These are phyloP conservation scores for Calcarisporium arbuscula DNA, from an alignment of 2,329 filamentous ascomycete genomes.

Conservation along the genomic window DNA sequence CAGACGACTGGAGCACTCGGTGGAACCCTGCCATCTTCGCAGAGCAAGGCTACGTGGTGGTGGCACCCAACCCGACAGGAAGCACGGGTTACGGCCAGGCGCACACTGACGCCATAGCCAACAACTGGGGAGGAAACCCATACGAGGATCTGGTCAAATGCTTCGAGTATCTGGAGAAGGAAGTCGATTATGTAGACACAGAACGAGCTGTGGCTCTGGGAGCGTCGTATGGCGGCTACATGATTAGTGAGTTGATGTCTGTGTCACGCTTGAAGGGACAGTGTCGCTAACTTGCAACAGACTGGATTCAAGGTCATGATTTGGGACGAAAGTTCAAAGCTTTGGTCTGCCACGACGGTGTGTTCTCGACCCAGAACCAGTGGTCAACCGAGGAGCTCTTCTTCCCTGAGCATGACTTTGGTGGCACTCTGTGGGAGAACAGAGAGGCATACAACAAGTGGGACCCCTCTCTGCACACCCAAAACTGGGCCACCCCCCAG, in stretches of 20 bases:
- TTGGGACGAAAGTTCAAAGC: conserved; percentile 82
- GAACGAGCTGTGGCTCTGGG: conserved; percentile 65
- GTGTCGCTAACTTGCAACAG: conserved; percentile 28
- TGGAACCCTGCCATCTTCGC: conserved; percentile 87
- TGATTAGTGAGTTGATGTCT: conserved; percentile 53
- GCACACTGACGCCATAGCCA: conserved; percentile 68
- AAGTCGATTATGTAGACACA: conserved; percentile 64
- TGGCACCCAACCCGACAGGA: conserved; percentile 77
- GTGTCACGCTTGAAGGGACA: not conserved
- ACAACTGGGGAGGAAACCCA: conserved; percentile 78
- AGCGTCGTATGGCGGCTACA: conserved; percentile 69
- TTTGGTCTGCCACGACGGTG: conserved; percentile 81
- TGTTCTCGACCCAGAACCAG: conserved; percentile 65
- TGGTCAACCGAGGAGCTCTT: conserved; percentile 64
- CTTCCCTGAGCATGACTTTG: conserved; percentile 63
- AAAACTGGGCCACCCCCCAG: conserved; percentile 79
- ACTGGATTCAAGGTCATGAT: conserved; percentile 86
- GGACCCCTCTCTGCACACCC: conserved; percentile 58
- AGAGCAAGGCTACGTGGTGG: conserved; percentile 79
- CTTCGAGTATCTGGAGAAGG: conserved; percentile 65
- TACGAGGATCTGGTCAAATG: conserved; percentile 77
- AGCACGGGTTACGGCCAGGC: conserved; percentile 77
- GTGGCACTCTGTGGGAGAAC: conserved; percentile 55
- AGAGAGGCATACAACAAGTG: conserved; percentile 60
- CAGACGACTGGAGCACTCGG: conserved; percentile 69